A percentile compares a stretch with the other conserved stretches of the same genome.
Conservation (phyloP, 2,329 filamentous ascomycete species). For the Fusarium sp. region DNA sequence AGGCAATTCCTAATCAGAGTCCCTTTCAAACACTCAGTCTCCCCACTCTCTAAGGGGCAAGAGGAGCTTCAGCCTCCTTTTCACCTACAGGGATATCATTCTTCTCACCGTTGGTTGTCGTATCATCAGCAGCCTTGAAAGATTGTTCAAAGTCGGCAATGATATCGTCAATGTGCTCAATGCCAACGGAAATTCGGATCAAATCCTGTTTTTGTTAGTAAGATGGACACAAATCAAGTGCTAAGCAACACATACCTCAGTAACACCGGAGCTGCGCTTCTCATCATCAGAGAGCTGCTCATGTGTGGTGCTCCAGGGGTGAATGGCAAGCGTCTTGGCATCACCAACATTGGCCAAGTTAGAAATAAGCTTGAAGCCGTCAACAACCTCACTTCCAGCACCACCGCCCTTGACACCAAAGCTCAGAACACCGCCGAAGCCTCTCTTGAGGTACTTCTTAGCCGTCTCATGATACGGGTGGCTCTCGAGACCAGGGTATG, state of each 20-base stretch:
- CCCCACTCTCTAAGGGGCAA: slow-evolving; percentile 23
- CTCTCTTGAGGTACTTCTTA: slow-evolving; percentile 85
- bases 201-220: slow-evolving; percentile 66
- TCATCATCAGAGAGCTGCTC: slow-evolving; percentile 89
- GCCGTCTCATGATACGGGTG: slow-evolving; percentile 83
- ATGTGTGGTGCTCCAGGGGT: slow-evolving; percentile 95
- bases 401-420: slow-evolving; percentile 93
- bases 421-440: slow-evolving; percentile 89
- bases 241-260: slow-evolving; percentile 62
- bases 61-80: slow-evolving; percentile 52
- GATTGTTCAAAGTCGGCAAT: slow-evolving; percentile 95
- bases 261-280: slow-evolving; percentile 81
- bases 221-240: background rate
- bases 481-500: slow-evolving; percentile 86
- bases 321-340: slow-evolving; percentile 92
- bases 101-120: slow-evolving; percentile 49
- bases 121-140: slow-evolving; percentile 69
- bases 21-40: background rate
- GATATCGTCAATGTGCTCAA: slow-evolving; percentile 97
- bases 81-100: slow-evolving; percentile 29
- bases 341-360: slow-evolving; percentile 97
- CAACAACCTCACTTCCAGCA: slow-evolving; percentile 86
- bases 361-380: slow-evolving; percentile 93
- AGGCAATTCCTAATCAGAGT: slow-evolving; percentile 9
- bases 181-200: slow-evolving; percentile 94